Percentiles rank a stretch among this genome's conserved stretches.
phyloP scores from a whole-genome alignment of 1,139 yeast species.

The Pichia sp. region DNA sequence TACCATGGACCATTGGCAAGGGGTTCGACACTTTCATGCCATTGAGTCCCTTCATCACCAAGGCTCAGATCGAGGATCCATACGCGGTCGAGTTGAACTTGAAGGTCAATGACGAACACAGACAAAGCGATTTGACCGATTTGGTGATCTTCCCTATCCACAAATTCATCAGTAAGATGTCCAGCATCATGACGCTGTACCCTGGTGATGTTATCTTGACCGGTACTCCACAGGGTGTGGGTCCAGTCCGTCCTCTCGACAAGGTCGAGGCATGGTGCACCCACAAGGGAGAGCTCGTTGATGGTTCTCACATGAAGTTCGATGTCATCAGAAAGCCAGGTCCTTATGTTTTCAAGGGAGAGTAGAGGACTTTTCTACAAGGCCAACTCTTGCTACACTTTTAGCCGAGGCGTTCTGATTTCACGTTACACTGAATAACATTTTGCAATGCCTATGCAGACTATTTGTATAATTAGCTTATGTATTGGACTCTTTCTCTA shows the following conservation, averaged over 20 bases:
- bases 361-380: background rate
- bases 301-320: slow-evolving; percentile 49
- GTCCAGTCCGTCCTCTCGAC: slow-evolving; percentile 76
- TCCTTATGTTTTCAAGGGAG: slow-evolving; percentile 58
- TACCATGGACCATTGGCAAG: slow-evolving; percentile 96
- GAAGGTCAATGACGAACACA: slow-evolving; percentile 61
- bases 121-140: slow-evolving; percentile 74
- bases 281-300: slow-evolving; percentile 52
- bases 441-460: background rate
- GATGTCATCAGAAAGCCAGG: slow-evolving; percentile 71
- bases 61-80: slow-evolving; percentile 63
- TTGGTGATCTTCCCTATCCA: slow-evolving; percentile 90
- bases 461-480: background rate
- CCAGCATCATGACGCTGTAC: slow-evolving; percentile 82
- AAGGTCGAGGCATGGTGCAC: slow-evolving; percentile 56
- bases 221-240: slow-evolving; percentile 99
- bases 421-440: too few relatives aligned
- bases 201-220: slow-evolving; percentile 89
- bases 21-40: slow-evolving; percentile 97
- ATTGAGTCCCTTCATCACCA: slow-evolving; percentile 64
- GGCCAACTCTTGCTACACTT: background rate
- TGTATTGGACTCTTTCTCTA: background rate
- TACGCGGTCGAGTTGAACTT: slow-evolving; percentile 65
- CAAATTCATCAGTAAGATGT: slow-evolving; percentile 71
- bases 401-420: background rate